Conservation (phyloP, 805 yeast species). For the Ogataea pignaliae region DNA sequence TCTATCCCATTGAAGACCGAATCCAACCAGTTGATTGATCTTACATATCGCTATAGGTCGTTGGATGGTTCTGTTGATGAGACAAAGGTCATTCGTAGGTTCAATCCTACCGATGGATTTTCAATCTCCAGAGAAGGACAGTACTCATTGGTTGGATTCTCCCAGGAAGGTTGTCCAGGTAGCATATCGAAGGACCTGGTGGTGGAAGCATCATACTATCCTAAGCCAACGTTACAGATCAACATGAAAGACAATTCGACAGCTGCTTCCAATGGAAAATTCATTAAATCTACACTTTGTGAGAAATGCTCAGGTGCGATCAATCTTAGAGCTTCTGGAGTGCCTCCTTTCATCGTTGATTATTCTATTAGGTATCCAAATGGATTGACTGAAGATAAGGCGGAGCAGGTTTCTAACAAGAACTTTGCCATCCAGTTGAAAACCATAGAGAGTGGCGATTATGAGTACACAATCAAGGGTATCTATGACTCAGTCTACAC, state of each 20-base stretch:
- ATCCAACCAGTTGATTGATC: slow-evolving; percentile 25
- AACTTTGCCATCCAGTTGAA: slow-evolving; percentile 35
- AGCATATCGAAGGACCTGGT: slow-evolving; percentile 19
- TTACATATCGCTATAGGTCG: slow-evolving; percentile 30
- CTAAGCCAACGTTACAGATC: slow-evolving; percentile 26
- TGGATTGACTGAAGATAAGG: slow-evolving; percentile 38
- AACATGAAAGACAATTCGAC: slow-evolving; percentile 5
- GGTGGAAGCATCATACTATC: slow-evolving; percentile 24
- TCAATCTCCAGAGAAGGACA: slow-evolving; percentile 37
- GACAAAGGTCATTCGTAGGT: slow-evolving; percentile 5
- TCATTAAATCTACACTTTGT: slow-evolving; percentile 18
- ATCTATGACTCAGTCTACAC: slow-evolving; percentile 64
- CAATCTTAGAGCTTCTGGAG: slow-evolving; percentile 48
- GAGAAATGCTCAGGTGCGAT: slow-evolving; percentile 20
- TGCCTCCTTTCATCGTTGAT: slow-evolving; percentile 60
- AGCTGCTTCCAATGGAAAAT: slow-evolving; percentile 1
- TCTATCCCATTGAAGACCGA: slow-evolving; percentile 49
- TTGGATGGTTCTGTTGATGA: slow-evolving; percentile 16
- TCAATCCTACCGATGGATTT: slow-evolving; percentile 26
- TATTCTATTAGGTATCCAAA: slow-evolving; percentile 59
- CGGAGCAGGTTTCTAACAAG: slow-evolving; percentile 44
- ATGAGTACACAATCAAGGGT: slow-evolving; percentile 54
- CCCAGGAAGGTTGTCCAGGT: slow-evolving; percentile 45
- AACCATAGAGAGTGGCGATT: slow-evolving; percentile 49
- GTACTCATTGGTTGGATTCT: slow-evolving; percentile 36